Conservation (phyloP, 2,329 filamentous ascomycete species). For the Fusarium dimerum region DNA sequence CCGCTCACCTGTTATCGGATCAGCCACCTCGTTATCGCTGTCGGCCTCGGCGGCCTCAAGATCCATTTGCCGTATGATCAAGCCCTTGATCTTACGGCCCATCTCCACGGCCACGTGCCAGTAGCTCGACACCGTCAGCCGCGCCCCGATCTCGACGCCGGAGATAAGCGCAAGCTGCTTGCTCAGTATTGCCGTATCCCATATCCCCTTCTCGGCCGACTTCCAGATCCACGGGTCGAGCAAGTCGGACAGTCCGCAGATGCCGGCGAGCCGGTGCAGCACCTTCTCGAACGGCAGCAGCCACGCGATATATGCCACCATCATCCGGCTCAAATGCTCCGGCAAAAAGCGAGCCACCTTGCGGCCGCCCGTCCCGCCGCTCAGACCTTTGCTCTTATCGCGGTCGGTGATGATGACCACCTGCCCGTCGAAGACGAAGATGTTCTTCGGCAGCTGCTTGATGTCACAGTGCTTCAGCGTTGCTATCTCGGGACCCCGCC, state of each 20-base stretch:
- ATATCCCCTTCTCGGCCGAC: not conserved
- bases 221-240: not conserved
- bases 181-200: not conserved
- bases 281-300: not conserved
- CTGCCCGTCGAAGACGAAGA: conserved; percentile 9
- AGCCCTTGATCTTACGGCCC: not conserved
- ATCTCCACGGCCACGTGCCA: conserved; percentile 2
- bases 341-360: conserved; percentile 10
- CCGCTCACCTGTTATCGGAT: conserved; percentile 6
- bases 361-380: conserved; percentile 1
- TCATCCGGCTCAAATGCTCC: conserved; percentile 2
- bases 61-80: conserved; percentile 3
- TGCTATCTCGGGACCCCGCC: conserved; percentile 8
- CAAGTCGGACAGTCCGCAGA: not conserved
- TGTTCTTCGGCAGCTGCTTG: conserved; percentile 7
- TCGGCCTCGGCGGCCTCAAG: not conserved
- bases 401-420: conserved; percentile 13
- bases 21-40: conserved; percentile 1
- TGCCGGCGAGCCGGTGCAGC: not conserved
- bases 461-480: conserved; percentile 12
- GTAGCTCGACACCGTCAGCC: conserved; percentile 6
- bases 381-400: conserved; percentile 6
- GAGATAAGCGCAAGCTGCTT: conserved; percentile 1
- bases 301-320: conserved; percentile 9
- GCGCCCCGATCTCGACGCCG: not conserved